phyloP scores from a whole-genome alignment of 192 early-diverging fungal species.

The Umbelopsis isabellina region DNA sequence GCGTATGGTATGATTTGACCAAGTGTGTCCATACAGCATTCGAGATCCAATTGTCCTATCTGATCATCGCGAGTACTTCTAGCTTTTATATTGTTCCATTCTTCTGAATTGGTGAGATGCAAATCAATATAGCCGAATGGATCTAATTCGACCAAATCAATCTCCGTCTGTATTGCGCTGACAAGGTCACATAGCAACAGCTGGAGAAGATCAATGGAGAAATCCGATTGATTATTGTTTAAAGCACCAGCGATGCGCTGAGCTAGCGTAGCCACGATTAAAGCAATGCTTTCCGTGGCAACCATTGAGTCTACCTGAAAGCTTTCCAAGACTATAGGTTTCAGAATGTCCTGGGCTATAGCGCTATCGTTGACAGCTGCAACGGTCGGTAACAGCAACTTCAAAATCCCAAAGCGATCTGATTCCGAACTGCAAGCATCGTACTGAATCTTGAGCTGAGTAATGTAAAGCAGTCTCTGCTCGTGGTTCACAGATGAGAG shows the following conservation, averaged over 20 bases:
- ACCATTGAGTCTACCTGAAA: slow-evolving; percentile 38
- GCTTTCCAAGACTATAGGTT: slow-evolving; percentile 29
- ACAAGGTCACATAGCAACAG: slow-evolving; percentile 17
- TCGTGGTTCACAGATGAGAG: slow-evolving; percentile 4
- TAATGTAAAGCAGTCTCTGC: slow-evolving; percentile 2
- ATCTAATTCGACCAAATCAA: slow-evolving; percentile 38
- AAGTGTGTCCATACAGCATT: slow-evolving; percentile 36
- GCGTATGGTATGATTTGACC: slow-evolving; percentile 24
- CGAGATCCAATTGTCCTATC: slow-evolving; percentile 28
- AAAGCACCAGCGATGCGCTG: slow-evolving; percentile 26
- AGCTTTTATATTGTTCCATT: slow-evolving; percentile 19
- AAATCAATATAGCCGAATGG: slow-evolving; percentile 27
- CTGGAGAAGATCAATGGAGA: slow-evolving; percentile 26
- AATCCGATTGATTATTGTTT: slow-evolving; percentile 10
- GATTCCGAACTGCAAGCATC: slow-evolving; percentile 24
- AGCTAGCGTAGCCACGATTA: slow-evolving; percentile 17
- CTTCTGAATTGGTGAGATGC: neutral
- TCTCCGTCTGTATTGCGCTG: slow-evolving; percentile 28
- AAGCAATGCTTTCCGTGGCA: slow-evolving; percentile 31
- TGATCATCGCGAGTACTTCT: neutral
- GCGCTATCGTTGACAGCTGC: slow-evolving; percentile 27
- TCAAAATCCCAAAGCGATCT: slow-evolving; percentile 34
- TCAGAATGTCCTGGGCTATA: slow-evolving; percentile 21
- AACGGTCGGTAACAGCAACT: slow-evolving; percentile 34
- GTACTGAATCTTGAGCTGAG: slow-evolving; percentile 4